Percentiles rank a stretch among this genome's conserved stretches.
phyloP scores from a whole-genome alignment of 306 rosid species.

The Castanea crenata region DNA sequence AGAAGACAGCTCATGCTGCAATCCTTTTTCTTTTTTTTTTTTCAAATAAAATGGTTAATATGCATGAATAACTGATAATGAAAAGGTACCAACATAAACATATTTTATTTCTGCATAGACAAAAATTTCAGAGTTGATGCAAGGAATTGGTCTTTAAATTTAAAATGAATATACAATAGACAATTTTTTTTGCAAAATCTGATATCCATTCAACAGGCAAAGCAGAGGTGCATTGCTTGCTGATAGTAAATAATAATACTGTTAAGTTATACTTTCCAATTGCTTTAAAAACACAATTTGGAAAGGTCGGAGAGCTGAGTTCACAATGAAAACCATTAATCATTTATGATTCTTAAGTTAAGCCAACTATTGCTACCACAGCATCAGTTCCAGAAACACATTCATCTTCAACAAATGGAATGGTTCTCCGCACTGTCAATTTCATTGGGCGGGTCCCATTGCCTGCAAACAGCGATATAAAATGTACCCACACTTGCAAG shows the following conservation, averaged over 20 bases:
- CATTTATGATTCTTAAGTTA: conserved; percentile 19
- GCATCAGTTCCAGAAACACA: conserved; percentile 49
- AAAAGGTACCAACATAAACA: neutral
- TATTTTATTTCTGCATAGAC: neutral
- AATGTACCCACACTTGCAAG: conserved; percentile 4
- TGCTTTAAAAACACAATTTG: neutral
- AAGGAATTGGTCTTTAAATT: neutral
- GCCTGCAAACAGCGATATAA: conserved; percentile 41
- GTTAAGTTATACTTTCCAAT: neutral
- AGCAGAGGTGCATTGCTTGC: neutral
- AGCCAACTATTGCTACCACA: conserved; percentile 48
- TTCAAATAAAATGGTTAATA: neutral
- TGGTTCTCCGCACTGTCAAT: conserved; percentile 61
- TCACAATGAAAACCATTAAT: neutral
- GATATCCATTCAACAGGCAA: neutral
- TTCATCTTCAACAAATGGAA: conserved; percentile 80
- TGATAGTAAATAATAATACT: neutral
- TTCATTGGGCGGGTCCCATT: conserved; percentile 39
- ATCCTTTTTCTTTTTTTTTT: too few relatives aligned
- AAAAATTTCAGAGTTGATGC: neutral
- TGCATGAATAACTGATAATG: neutral
- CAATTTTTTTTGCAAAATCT: neutral
- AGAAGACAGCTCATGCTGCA: too few relatives aligned
- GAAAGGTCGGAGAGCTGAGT: neutral
- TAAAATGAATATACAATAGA: neutral